Base-by-base conservation (phyloP, 202 grass and related monocot species). In the Elaeis oleifera region DNA sequence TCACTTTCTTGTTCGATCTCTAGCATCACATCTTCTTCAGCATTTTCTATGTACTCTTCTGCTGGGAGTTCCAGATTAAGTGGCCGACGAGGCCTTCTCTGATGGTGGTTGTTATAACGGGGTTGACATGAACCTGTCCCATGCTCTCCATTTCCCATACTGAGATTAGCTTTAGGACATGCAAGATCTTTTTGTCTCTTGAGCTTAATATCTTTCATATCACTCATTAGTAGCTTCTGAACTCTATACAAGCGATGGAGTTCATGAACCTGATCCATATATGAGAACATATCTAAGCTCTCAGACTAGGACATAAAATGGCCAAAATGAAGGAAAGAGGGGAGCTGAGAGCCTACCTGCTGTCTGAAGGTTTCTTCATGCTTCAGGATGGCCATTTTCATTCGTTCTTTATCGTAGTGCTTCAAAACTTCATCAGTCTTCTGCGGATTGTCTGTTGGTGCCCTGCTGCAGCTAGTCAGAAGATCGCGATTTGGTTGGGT, bases 371-470 rank as follows among this genome's bases (percentile, higher is more conserved):
- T 92, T 53, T 82, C 75, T 67, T 99, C 94, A 59, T 99, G 94
- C 55, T 81, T 99, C 72, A 92, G 76, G 79, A 99, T 99, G 57
- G 83, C 88, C 60, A 86, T 76, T 75, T 89, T 99, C 82, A 99
- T 64, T 58, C 74, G 72, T 77, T 92, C 94, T 78, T 86, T 99
- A 36, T 92, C 89, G 57, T 77, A 56, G 64, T 84, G 71, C 26
- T 54, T 81, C 61, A 64, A 59, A 79, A 75, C 73, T 74, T 77
- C 82, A 92, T 86, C 65, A 59, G 49, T 36, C 61, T 86, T 76
- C 60, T n/a, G 16, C 4, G 53, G 21, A 39, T 55, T 36, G 5
- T 18, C 54, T 56, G 32, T 1, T 31, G 28, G 18, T 26, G 51
- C 32, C 52, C 55, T 59, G 56, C 16, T 55, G 32, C 20, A 16